Evolutionary conservation across 1,284 basidiomycete genomes (phyloP), one percentile per base, ranked within the genome.

Genomic region (Tilletia horrida): DNA sequence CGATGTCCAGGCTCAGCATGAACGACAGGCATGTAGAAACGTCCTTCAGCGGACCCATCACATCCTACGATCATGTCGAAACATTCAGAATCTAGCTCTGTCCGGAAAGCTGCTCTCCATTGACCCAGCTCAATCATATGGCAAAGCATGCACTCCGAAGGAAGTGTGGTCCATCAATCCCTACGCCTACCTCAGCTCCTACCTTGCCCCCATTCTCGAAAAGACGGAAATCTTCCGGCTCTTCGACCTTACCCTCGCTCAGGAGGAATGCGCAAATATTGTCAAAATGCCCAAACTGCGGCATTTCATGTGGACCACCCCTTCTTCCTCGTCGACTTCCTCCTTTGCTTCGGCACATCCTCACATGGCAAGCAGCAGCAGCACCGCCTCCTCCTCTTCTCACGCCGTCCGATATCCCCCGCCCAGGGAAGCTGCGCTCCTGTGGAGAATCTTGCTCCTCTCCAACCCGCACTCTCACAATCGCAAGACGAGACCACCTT

Each of bases 101-200:
- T 74, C 74, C 3, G 79, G 79, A 4, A 74, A 75, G 50, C 68
- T 81, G 40, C 62, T 79, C 8, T 72, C 72, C 6, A 35, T 69
- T n/a, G 71, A 77, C 14, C 68, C 74, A 2, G 77, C 78, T 0
- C 64, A 69, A 23, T 72, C 70, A 14, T 81, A 79, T 65, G 80
- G 80, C 18, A 76, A 78, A 11, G 75, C 76, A 2, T 81, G 77
- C 64, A 77, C 80, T 67, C 80, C 80, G 8, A 52, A 71, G 7
- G 59, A 69, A 14, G 47, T 81, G 35, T 74, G 75, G 16, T 75
- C 74, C 68, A 68, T 81, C 67, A 81, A 81, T 43, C 78, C 80
- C 9, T 75, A 80, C 67, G 75, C 73, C 47, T 81, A 78, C 52
- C 70, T 81, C 0, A 73, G 74, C 7, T 75, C 70, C 25, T 81